Percentiles rank a stretch among this genome's conserved stretches.
These are phyloP conservation scores for Nicotiana benthamiana DNA, from an alignment of 257 asterid species.

Conservation along the genomic window DNA sequence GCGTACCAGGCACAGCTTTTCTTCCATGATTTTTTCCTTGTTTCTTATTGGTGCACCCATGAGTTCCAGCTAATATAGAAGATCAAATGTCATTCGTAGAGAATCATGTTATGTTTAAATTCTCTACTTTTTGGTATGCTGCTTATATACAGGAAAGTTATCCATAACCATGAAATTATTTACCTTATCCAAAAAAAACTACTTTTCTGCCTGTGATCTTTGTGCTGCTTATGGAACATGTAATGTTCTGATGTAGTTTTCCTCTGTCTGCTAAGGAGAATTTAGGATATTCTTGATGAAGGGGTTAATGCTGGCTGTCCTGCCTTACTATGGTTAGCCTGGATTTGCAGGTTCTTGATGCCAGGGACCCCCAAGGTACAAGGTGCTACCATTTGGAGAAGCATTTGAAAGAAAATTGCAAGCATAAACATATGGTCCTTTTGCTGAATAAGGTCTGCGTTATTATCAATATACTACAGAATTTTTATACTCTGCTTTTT, in stretches of 20 bases:
- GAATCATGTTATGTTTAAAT: not conserved
- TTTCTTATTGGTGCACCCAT: not conserved
- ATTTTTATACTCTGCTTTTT: not conserved
- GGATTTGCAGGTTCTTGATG: constrained; percentile 74
- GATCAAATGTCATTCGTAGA: not conserved
- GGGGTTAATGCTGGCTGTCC: not conserved
- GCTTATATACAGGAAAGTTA: not conserved
- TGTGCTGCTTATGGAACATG: not conserved
- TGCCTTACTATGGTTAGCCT: not conserved
- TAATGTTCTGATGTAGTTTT: not conserved
- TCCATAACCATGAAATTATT: not conserved
- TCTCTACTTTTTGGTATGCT: not conserved
- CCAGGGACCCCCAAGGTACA: constrained; percentile 96
- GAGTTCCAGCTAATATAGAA: not conserved
- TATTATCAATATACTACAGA: not conserved
- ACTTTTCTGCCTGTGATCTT: not conserved
- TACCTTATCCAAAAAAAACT: not conserved
- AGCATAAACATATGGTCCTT: constrained; percentile 88
- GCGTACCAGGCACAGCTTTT: not conserved
- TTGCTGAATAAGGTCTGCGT: constrained; percentile 67
- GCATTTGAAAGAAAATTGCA: constrained; percentile 88
- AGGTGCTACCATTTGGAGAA: constrained; percentile 94
- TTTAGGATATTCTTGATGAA: not conserved
- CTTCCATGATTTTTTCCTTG: not conserved
- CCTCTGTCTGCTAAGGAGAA: not conserved